Evolutionary conservation across 352 stramenopile species (phyloP).

Genomic region (Phytophthora sp.): DNA sequence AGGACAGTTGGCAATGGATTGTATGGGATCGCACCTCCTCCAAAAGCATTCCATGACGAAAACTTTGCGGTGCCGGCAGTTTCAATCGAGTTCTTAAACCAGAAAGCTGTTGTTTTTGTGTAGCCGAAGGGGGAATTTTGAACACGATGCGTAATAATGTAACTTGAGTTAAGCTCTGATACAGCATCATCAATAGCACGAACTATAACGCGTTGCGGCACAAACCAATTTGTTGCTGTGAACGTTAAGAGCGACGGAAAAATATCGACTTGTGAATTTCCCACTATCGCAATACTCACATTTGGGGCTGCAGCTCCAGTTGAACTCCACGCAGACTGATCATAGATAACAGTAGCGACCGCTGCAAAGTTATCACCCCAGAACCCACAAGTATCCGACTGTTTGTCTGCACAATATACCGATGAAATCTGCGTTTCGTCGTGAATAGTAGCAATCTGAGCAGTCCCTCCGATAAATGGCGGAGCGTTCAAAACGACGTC

Average conservation of each 20-base stretch:
- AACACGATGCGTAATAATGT: slow-evolving; percentile 59
- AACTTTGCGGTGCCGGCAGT: slow-evolving; percentile 20
- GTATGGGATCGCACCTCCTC: slow-evolving; percentile 50
- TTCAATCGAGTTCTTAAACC: slow-evolving; percentile 43
- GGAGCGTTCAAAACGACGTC: slow-evolving; percentile 73
- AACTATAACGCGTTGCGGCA: slow-evolving; percentile 60
- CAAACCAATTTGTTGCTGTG: slow-evolving; percentile 62
- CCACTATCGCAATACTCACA: slow-evolving; percentile 65
- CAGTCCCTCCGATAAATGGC: slow-evolving; percentile 28
- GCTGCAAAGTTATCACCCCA: slow-evolving; percentile 43
- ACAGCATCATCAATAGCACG: slow-evolving; percentile 52
- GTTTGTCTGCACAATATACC: slow-evolving; percentile 34
- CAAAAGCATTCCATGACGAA: slow-evolving; percentile 27
- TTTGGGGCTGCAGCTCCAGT: slow-evolving; percentile 22
- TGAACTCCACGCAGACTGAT: slow-evolving; percentile 11
- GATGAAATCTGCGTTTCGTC: slow-evolving; percentile 8
- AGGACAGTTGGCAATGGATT: slow-evolving; percentile 64
- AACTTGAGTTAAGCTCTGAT: slow-evolving; percentile 39
- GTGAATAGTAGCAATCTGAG: neutral
- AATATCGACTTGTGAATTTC: slow-evolving; percentile 53
- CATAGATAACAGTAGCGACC: slow-evolving; percentile 44
- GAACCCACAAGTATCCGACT: slow-evolving; percentile 55
- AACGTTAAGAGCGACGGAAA: slow-evolving; percentile 70
- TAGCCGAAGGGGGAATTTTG: slow-evolving; percentile 59
- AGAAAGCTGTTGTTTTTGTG: slow-evolving; percentile 60